Evolutionary conservation across 140 eudicot genomes (phyloP), one percentile per base, ranked within the genome.

Genomic region (Anethum foeniculum): DNA sequence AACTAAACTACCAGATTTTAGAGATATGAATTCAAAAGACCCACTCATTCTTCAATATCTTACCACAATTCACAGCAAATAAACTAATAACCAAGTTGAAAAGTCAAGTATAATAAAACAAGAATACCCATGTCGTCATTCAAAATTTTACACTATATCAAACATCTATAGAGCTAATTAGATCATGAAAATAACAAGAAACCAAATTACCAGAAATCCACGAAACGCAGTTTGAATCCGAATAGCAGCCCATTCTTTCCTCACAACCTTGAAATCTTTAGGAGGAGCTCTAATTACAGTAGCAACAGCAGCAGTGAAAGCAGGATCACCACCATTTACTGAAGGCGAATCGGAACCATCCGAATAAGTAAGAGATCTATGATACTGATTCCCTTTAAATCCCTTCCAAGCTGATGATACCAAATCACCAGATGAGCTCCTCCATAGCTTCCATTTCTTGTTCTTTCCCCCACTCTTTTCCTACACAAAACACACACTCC

Each of bases 201-300:
- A 56, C 15, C 34, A 82, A 62, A 60, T 77, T 84, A 95, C 99
- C 99, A 95, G 81, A 69, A 95, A 95, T 13, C 93, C 99, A 67
- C 99, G 94, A 82, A 95, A 95, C 3, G 97, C 96, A 1, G 99
- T 95, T 86, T 95, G 99, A 83, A 95, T 92, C 44, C 99, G 93
- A 77, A 95, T 95, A 19, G 97, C 97, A 68, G 99, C 97, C 99
- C 99, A 95, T 87, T 95, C 97, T 83, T 91, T 85, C 79, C 96
- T 86, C 2, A 95, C 97, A 80, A 84, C 97, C 85, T 83, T 88
- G 82, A 95, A 92, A 88, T 92, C 96, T 81, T 87, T 95, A 7
- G 97, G 99, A 73, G 90, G 99, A 76, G 97, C 99, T 75, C 97
- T 69, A 69, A 89, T 91, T 65, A 95, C 97, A 21, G 99, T 86